Percentiles rank a stretch among this genome's conserved stretches.
Conservation (phyloP, 306 rosid genomes). For the Corylus avellana region DNA sequence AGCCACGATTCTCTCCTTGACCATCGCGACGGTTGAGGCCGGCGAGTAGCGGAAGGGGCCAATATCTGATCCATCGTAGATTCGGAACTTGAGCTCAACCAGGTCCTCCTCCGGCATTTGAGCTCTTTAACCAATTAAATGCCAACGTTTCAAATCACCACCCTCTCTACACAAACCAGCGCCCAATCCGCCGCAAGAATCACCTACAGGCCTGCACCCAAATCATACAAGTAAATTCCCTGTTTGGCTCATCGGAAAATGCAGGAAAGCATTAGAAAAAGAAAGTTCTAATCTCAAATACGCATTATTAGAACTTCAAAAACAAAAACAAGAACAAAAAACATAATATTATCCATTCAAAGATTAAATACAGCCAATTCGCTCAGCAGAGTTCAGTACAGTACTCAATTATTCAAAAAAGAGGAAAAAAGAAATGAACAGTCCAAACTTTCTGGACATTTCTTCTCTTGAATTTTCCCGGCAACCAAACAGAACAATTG, state of each 20-base stretch:
- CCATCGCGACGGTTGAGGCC: slow-evolving; percentile 65
- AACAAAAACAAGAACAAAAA: background rate
- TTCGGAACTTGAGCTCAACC: slow-evolving; percentile 86
- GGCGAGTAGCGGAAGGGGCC: slow-evolving; percentile 85
- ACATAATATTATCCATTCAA: background rate
- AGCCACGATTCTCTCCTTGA: slow-evolving; percentile 75
- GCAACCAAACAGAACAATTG: slow-evolving; percentile 16
- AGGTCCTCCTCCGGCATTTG: slow-evolving; percentile 88
- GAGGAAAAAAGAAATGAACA: background rate
- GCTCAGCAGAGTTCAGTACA: background rate
- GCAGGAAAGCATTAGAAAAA: background rate
- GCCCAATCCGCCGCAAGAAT: slow-evolving; percentile 8
- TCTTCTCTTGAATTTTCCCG: background rate
- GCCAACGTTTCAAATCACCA: slow-evolving; percentile 4
- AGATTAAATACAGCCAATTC: background rate
- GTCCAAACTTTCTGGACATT: background rate
- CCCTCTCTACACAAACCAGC: background rate
- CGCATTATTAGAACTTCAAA: background rate
- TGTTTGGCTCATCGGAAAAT: slow-evolving; percentile 1
- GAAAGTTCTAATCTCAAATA: background rate
- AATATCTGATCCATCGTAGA: slow-evolving; percentile 84
- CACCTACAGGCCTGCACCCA: background rate
- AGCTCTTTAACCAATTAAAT: slow-evolving; percentile 33
- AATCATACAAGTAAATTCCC: background rate
- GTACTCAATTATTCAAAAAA: background rate